Base-by-base conservation (phyloP, 306 rosid genomes). In the Dalbergia cultrata region DNA sequence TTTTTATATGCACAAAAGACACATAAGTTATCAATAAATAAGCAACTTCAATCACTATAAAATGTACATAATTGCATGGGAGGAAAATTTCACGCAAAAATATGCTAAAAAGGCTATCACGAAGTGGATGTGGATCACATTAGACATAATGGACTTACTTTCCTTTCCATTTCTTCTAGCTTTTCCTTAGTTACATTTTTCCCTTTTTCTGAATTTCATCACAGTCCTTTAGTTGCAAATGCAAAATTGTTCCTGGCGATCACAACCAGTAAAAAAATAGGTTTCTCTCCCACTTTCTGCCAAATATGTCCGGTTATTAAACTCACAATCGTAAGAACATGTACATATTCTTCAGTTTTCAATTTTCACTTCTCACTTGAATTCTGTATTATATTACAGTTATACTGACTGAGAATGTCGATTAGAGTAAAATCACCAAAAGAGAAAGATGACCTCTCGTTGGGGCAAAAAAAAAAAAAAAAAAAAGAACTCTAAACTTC, bases 31-130 rank as follows among this genome's bases (percentile, higher is more conserved):
- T 75, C 64, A 61, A 57, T 70, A 57, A 75, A 80, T 44, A 22
- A 61, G 62, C 54, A 69, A 54, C 34, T 37, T 68, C 8, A 9
- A 49, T 57, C 64, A 53, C 73, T 39, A 57, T 61, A 58, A 62
- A 78, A 18, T 37, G 49, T 5, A 60, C n/a, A 61, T 74, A 62
- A 74, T 60, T 43, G 49, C 70, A 69, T 60, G 31, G 65, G 80
- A 72, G 50, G 45, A 33, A 71, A 31, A 1, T 13, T 14, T 52
- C 9, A 68, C 60, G 45, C 77, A 79, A 58, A 61, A 47, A 33
- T 22, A 45, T 35, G 63, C 8, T 63, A 54, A 57, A 39, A 65
- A 19, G 43, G 71, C 53, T 19, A 65, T 43, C 65, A 12, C 43
- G 35, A n/a, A 18, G 57, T 5, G n/a, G 31, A 34, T 31, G 57